Evolutionary conservation across 2,329 filamentous ascomycete genomes (phyloP).

Genomic region (Emericellopsis cladophorae): DNA sequence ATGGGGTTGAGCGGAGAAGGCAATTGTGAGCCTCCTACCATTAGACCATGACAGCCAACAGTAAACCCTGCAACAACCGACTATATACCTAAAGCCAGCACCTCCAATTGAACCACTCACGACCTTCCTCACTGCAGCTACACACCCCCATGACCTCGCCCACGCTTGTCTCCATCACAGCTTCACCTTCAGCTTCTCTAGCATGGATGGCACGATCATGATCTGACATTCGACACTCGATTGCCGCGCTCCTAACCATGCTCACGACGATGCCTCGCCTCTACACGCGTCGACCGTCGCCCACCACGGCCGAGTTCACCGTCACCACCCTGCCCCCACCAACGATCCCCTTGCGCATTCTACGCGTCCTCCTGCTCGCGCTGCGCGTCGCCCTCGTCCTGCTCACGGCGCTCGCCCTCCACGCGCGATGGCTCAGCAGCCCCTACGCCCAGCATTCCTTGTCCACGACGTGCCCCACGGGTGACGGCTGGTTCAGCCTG

Average conservation of each 20-base stretch:
- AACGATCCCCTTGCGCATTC: constrained; percentile 32
- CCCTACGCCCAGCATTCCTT: constrained; percentile 11
- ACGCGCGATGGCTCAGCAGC: constrained; percentile 30
- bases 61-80: neutral
- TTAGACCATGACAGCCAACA: constrained; percentile 50
- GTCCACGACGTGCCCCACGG: constrained; percentile 6
- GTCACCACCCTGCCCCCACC: constrained; percentile 64
- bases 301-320: constrained; percentile 84
- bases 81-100: constrained; percentile 10
- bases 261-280: constrained; percentile 48
- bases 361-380: constrained; percentile 28
- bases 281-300: constrained; percentile 56
- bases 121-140: too few species aligned
- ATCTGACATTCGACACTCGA: neutral
- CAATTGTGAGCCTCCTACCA: constrained; percentile 41
- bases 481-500: constrained; percentile 5
- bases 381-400: constrained; percentile 29
- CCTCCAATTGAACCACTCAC: too few species aligned
- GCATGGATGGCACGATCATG: neutral
- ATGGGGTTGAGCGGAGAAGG: constrained; percentile 37
- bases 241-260: constrained; percentile 29
- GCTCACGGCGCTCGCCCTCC: constrained; percentile 31
- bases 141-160: too few species aligned
- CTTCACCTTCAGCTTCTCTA: neutral
- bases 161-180: too few species aligned